These are phyloP conservation scores for Scopulariopsis brevicaulis DNA, from an alignment of 2,329 filamentous ascomycete species.

Conservation along the genomic window DNA sequence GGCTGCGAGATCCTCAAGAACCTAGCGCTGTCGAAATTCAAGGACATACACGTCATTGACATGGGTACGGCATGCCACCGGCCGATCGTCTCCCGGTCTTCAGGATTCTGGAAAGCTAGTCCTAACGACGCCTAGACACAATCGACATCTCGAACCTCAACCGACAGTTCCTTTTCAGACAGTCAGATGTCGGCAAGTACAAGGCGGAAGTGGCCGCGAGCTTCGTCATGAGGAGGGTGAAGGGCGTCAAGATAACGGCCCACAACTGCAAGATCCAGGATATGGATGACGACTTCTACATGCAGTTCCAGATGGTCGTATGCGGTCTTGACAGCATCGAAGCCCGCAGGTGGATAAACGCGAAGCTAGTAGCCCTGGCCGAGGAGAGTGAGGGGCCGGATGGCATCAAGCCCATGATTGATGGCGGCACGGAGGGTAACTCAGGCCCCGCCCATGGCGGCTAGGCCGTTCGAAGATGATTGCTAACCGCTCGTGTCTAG, in stretches of 20 bases:
- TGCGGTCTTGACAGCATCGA: conserved; percentile 96
- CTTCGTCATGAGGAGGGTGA: conserved; percentile 83
- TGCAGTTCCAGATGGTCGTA: conserved; percentile 88
- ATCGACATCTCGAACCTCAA: conserved; percentile 98
- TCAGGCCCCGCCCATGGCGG: not conserved
- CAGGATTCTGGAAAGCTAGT: not conserved
- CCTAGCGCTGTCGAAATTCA: conserved; percentile 88
- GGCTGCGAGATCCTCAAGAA: conserved; percentile 97
- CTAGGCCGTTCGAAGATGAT: no score
- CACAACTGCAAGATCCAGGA: conserved; percentile 95
- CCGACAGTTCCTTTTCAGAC: conserved; percentile 90
- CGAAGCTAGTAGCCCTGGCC: conserved; percentile 82
- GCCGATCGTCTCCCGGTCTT: not conserved
- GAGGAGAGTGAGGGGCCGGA: conserved; percentile 67
- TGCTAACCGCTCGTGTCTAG: conserved; percentile 21
- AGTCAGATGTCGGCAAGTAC: conserved; percentile 80
- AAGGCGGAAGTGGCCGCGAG: conserved; percentile 89
- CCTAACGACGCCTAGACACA: conserved; percentile 50
- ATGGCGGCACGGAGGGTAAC: conserved; percentile 83
- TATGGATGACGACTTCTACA: conserved; percentile 92
- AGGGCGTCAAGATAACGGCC: conserved; percentile 83
- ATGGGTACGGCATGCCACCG: conserved; percentile 55
- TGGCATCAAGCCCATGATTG: conserved; percentile 83
- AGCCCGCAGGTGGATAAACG: conserved; percentile 96
- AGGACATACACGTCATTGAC: conserved; percentile 95